phyloP scores from a whole-genome alignment of 768 basidiomycete genomes.

The Tricholoma saponaceum region DNA sequence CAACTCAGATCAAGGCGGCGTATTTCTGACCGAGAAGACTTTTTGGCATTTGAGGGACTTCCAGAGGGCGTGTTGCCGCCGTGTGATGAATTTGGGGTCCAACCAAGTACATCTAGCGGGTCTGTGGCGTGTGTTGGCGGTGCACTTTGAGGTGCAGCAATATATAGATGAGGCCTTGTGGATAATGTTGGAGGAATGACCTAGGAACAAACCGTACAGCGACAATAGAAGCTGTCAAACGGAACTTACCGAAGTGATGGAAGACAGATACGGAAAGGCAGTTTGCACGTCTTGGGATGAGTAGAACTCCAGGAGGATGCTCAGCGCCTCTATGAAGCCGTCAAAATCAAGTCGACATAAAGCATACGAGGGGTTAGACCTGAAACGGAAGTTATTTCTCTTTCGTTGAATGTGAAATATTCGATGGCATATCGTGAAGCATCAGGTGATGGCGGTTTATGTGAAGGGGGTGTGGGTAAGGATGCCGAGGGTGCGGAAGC shows the following conservation, averaged over 20 bases:
- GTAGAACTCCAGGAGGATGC: conserved; percentile 72
- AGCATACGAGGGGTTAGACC: conserved; percentile 35
- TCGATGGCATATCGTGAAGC: conserved; percentile 65
- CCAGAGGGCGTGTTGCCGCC: conserved; percentile 51
- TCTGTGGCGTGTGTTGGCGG: conserved; percentile 14
- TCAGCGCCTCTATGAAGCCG: conserved; percentile 49
- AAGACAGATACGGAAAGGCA: conserved; percentile 44
- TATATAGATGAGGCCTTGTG: conserved; percentile 19
- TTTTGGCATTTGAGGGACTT: conserved; percentile 18
- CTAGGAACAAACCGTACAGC: conserved; percentile 25
- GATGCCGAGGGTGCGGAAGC: conserved; percentile 69
- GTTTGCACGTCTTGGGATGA: conserved; percentile 50
- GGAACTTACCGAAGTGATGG: conserved; percentile 47
- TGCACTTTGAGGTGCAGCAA: conserved; percentile 3
- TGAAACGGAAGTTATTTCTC: conserved; percentile 54
- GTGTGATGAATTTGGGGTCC: conserved; percentile 59
- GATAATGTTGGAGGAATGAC: conserved; percentile 43
- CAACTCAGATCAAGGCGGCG: conserved; percentile 16
- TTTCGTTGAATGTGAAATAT: conserved; percentile 58
- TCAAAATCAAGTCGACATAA: neutral
- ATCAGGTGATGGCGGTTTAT: conserved; percentile 70
- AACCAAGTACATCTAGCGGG: conserved; percentile 28
- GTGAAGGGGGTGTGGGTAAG: conserved; percentile 76
- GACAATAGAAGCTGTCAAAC: neutral
- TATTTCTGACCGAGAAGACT: conserved; percentile 5